phyloP scores from a whole-genome alignment of 306 rosid species.

The Senna tora region DNA sequence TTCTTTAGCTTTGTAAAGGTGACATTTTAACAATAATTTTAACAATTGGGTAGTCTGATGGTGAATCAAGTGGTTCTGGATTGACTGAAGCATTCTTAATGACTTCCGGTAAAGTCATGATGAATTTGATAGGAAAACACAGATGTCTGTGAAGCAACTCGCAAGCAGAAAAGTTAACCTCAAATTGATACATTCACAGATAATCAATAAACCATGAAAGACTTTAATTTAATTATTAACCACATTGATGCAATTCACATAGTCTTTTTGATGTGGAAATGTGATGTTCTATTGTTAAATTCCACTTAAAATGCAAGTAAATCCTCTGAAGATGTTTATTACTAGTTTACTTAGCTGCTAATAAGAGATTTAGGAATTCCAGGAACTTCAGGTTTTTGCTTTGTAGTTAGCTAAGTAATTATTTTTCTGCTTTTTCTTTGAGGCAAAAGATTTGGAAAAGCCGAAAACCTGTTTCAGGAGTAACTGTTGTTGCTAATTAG shows the following conservation, averaged over 20 bases:
- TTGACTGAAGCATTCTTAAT: slow-evolving; percentile 54
- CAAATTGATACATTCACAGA: slow-evolving; percentile 7
- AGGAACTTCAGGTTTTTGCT: background rate
- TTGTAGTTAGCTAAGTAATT: background rate
- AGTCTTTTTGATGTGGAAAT: too few species aligned
- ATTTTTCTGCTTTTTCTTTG: background rate
- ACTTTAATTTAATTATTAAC: background rate
- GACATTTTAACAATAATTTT: too few species aligned
- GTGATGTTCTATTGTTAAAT: too few species aligned
- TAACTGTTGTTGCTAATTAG: too few species aligned
- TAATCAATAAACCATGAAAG: background rate
- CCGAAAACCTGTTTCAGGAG: too few species aligned
- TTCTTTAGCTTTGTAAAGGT: slow-evolving; percentile 50
- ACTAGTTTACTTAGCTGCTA: background rate
- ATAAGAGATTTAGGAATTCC: background rate
- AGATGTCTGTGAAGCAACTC: slow-evolving; percentile 35
- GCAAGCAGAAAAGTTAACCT: slow-evolving; percentile 12
- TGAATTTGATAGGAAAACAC: slow-evolving; percentile 5
- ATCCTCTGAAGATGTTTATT: background rate
- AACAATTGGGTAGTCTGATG: slow-evolving; percentile 63
- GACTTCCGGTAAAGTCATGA: slow-evolving; percentile 74
- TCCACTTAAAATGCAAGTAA: too few species aligned
- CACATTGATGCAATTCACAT: too few species aligned
- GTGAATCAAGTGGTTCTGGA: slow-evolving; percentile 41
- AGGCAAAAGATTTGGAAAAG: too few species aligned